Evolutionary conservation across 768 basidiomycete species (phyloP), one percentile per base, ranked within the genome.

Genomic region (Lentinula raphanica): DNA sequence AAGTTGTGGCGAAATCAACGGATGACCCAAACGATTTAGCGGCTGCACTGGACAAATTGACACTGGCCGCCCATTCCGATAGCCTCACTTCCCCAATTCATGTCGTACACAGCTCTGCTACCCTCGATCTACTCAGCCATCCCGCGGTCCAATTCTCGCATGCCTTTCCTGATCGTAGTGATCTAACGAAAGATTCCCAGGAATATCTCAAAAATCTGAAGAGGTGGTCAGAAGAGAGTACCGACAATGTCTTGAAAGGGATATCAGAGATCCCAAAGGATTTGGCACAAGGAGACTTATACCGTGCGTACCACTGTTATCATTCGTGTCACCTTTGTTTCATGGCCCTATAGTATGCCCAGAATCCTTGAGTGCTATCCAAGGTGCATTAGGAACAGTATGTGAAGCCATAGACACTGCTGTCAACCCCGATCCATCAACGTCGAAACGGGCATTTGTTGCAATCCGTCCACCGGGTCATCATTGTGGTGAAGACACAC

Each of bases 381-480:
- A 88, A 67, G 91, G 91, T 0, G 89, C 92, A 1, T 66, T 93
- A 0, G 91, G 90, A 0, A 87, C 92, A 0, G 83, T 93, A 0
- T 94, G 92, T 68, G 88, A 96, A 71, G 94, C 93, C 0, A 87
- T 98, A 0, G 94, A 98, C 58, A 71, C 69, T 1, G 80, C 94
- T 15, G 62, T 87, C 9, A 44, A 65, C 29, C 27, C 27, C 15
- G 25, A 17, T 23, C 53, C 38, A 15, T 23, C 31, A 49, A 62
- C 63, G 36, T 44, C 70, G 38, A 54, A 72, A 59, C 74, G 74
- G 64, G 91, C 90, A 0, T 98, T 98, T 68, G 92, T 92, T 9
- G 87, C 85, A 0, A 80, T 97, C 19, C 74, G 95, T 50, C 95
- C 94, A 0, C 95, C 95, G 0, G 95, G 96, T 1, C 94, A 97